A percentile compares a stretch with the other conserved stretches of the same genome.
phyloP scores from a whole-genome alignment of 345 rosid genomes.

The Syzygium aromaticum region DNA sequence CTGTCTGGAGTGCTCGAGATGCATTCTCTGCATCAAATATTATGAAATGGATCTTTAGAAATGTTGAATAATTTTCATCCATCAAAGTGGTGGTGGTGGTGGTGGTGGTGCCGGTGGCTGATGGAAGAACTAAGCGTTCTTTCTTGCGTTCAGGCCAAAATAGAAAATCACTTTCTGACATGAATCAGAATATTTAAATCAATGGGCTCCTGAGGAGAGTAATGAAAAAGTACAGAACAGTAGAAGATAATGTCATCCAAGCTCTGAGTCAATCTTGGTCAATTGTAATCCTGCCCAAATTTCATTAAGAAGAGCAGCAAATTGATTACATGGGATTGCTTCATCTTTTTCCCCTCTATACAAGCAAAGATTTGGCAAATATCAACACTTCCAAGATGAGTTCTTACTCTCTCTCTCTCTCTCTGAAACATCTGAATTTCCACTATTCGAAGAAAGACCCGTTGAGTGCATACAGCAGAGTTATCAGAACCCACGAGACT shows the following conservation, averaged over 20 bases:
- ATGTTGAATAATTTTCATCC: neutral
- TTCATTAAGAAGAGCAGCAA: neutral
- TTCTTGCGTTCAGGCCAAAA: neutral
- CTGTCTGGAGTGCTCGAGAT: neutral
- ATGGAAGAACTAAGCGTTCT: neutral
- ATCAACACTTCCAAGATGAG: neutral
- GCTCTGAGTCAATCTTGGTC: neutral
- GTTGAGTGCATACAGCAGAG: neutral
- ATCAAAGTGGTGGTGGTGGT: neutral
- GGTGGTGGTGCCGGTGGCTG: neutral
- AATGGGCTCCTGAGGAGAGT: neutral
- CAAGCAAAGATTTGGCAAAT: neutral
- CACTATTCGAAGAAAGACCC: neutral
- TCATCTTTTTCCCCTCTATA: neutral
- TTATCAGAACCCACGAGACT: neutral
- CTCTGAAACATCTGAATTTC: neutral
- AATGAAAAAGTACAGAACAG: neutral
- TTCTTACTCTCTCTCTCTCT: neutral
- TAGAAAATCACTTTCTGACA: neutral
- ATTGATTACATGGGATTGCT: neutral
- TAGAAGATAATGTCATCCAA: neutral
- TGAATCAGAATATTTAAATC: neutral
- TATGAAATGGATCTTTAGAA: neutral
- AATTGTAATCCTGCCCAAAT: neutral
- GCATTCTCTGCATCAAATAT: neutral